Conservation (phyloP, 1,284 basidiomycete species). For the Fomitiporia mediterranea region DNA sequence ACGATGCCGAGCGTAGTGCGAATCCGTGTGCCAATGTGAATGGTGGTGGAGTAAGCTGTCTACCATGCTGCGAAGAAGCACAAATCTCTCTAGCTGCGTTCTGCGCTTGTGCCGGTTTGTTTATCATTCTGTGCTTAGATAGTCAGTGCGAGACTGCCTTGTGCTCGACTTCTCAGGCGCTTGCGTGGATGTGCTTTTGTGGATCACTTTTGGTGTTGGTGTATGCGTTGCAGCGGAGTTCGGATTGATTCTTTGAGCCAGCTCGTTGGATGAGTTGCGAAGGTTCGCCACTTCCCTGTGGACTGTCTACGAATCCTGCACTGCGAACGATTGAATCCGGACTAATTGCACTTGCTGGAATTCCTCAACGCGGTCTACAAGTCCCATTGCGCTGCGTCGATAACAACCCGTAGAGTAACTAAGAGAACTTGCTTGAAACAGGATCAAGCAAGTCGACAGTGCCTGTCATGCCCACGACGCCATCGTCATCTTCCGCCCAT, state of each 20-base stretch:
- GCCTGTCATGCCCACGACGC: slow-evolving; percentile 72
- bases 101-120: neutral
- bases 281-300: too few relatives aligned
- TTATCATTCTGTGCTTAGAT: neutral
- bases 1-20: too few relatives aligned
- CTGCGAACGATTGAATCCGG: too few relatives aligned
- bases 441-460: slow-evolving; percentile 25
- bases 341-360: too few relatives aligned
- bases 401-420: too few relatives aligned
- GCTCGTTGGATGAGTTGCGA: too few relatives aligned
- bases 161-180: neutral
- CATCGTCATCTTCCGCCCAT: slow-evolving; percentile 55
- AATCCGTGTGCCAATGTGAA: too few relatives aligned
- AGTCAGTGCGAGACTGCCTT: neutral
- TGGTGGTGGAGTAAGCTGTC: too few relatives aligned
- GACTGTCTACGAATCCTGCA: too few relatives aligned
- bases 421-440: too few relatives aligned
- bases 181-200: neutral
- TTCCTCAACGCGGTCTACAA: too few relatives aligned
- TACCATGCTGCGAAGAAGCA: neutral
- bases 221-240: neutral
- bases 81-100: neutral
- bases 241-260: neutral
- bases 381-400: too few relatives aligned
- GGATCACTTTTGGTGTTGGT: neutral